A percentile compares a stretch with the other conserved stretches of the same genome.
phyloP scores from a whole-genome alignment of 1,284 basidiomycete species.

The Trichosporon inkin region DNA sequence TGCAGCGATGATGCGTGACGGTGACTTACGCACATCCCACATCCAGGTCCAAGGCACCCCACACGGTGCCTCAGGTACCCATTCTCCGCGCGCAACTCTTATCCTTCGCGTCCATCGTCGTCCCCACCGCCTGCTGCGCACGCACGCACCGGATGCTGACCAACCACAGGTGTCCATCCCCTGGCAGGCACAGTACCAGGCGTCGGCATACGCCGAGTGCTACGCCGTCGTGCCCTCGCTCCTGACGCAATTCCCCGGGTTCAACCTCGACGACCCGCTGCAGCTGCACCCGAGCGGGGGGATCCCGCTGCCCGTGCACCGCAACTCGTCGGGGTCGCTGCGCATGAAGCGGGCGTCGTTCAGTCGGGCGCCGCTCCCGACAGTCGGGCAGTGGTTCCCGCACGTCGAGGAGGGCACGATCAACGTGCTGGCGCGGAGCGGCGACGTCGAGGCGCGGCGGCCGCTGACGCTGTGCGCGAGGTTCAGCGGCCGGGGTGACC shows the following conservation, averaged over 20 bases:
- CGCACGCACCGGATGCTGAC: slow-evolving; percentile 10
- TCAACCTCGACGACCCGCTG: slow-evolving; percentile 41
- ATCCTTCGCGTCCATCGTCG: neutral
- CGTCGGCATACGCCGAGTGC: slow-evolving; percentile 33
- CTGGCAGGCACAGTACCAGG: slow-evolving; percentile 38
- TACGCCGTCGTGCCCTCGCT: slow-evolving; percentile 35
- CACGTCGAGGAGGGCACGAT: slow-evolving; percentile 9
- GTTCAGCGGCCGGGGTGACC: slow-evolving; percentile 12
- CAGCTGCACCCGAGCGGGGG: slow-evolving; percentile 30
- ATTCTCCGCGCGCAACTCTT: too few species aligned
- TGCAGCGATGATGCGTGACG: too few species aligned
- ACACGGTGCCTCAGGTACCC: too few species aligned
- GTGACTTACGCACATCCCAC: too few species aligned
- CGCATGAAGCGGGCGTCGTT: slow-evolving; percentile 4
- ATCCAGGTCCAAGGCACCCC: too few species aligned
- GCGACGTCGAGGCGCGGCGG: neutral
- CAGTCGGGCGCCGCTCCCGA: neutral
- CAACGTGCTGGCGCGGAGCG: slow-evolving; percentile 36
- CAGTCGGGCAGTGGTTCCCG: slow-evolving; percentile 26
- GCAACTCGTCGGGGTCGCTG: slow-evolving; percentile 10
- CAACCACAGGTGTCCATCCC: slow-evolving; percentile 41
- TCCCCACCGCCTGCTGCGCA: too few species aligned
- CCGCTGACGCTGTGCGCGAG: slow-evolving; percentile 15
- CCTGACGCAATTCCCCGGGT: slow-evolving; percentile 40
- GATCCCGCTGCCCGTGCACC: slow-evolving; percentile 3